Evolutionary conservation across 345 rosid species (phyloP).

Genomic region (Mercurialis annua): DNA sequence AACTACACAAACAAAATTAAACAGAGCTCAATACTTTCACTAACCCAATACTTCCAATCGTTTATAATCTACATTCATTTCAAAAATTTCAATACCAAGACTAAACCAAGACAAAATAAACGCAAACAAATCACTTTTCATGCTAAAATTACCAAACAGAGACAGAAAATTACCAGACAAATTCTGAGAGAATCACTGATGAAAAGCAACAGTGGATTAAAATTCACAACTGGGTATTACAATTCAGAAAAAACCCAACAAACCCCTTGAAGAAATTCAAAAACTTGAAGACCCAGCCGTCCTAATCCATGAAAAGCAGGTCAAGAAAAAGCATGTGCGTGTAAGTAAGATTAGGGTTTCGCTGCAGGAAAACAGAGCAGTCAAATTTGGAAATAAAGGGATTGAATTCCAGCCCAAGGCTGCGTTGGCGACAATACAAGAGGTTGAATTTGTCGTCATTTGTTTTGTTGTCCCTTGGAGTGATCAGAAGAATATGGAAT

Average conservation of each 20-base stretch:
- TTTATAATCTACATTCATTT: neutral
- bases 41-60: neutral
- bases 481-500: conserved; percentile 60
- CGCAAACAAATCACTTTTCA: conserved; percentile 2
- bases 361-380: conserved; percentile 30
- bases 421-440: conserved; percentile 48
- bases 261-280: conserved; percentile 19
- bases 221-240: conserved; percentile 32
- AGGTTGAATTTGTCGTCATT: conserved; percentile 55
- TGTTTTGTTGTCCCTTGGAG: conserved; percentile 45
- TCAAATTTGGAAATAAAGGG: conserved; percentile 30
- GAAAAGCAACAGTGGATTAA: conserved; percentile 18
- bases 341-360: conserved; percentile 30
- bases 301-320: conserved; percentile 22
- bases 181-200: conserved; percentile 16
- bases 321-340: neutral
- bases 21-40: neutral
- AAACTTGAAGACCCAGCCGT: conserved; percentile 15
- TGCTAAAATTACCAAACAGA: conserved; percentile 12
- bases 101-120: neutral
- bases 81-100: neutral
- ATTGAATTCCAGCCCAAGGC: conserved; percentile 33
- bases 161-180: conserved; percentile 35
- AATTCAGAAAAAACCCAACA: conserved; percentile 24
- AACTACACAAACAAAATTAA: neutral